A percentile compares a stretch with the other conserved stretches of the same genome.
Evolutionary conservation across 2,329 filamentous ascomycete species (phyloP).

Genomic region (Drechslerella coelobrocha): DNA sequence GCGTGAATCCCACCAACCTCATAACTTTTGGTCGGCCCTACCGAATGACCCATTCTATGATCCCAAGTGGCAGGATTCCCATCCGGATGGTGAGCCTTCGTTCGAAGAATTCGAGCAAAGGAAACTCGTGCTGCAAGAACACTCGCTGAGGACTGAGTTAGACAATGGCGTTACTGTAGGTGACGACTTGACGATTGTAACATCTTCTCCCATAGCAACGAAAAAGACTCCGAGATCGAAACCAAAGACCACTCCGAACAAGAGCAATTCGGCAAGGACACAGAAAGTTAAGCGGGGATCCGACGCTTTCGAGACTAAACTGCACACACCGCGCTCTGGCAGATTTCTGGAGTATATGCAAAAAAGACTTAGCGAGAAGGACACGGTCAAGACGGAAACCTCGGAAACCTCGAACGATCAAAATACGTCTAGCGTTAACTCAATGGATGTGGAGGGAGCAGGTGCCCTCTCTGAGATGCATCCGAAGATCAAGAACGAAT

Average conservation of each 20-base stretch:
- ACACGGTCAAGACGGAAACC: slow-evolving; percentile 6
- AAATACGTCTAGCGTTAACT: neutral
- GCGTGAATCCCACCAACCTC: slow-evolving; percentile 13
- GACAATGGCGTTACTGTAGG: slow-evolving; percentile 1
- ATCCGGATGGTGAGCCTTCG: slow-evolving; percentile 53
- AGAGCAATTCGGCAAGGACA: slow-evolving; percentile 24
- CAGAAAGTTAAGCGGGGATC: slow-evolving; percentile 15
- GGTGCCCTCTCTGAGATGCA: slow-evolving; percentile 7
- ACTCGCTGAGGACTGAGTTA: slow-evolving; percentile 7
- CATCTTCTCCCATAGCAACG: slow-evolving; percentile 16
- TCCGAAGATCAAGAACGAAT: slow-evolving; percentile 14
- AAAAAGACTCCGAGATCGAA: slow-evolving; percentile 25
- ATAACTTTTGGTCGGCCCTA: slow-evolving; percentile 46
- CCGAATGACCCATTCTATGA: slow-evolving; percentile 53
- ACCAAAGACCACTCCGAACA: slow-evolving; percentile 15
- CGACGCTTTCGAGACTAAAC: slow-evolving; percentile 26
- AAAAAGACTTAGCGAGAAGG: slow-evolving; percentile 10
- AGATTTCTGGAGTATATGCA: slow-evolving; percentile 40
- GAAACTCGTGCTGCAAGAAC: slow-evolving; percentile 19
- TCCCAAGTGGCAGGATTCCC: slow-evolving; percentile 52
- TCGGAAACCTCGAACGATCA: neutral
- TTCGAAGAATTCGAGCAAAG: slow-evolving; percentile 40
- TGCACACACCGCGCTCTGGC: slow-evolving; percentile 42
- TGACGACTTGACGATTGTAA: slow-evolving; percentile 1
- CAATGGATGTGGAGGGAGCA: neutral